Evolutionary conservation across 345 rosid species (phyloP).

Genomic region (Camelina neglecta): DNA sequence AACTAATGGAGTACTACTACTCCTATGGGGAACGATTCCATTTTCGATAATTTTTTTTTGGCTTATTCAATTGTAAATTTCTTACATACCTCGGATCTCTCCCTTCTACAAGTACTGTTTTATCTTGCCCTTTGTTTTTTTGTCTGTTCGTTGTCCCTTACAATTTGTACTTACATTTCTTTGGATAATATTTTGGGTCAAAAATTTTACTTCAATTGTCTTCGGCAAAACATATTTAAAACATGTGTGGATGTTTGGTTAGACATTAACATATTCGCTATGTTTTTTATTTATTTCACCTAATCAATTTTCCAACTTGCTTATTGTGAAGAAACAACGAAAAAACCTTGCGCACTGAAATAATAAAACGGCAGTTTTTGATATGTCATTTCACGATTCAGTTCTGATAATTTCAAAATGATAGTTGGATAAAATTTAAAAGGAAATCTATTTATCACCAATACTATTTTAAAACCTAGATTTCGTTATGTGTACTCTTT

Average conservation of each 20-base stretch:
- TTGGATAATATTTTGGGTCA: not conserved
- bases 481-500: no score
- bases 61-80: not conserved
- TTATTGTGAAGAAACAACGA: no score
- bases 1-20: not conserved
- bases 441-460: no score
- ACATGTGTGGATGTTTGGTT: not conserved
- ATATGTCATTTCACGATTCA: no score
- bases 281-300: no score
- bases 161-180: not conserved
- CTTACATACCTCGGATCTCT: slow-evolving; percentile 41
- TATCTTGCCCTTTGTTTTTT: not conserved
- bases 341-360: no score
- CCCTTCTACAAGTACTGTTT: slow-evolving; percentile 23
- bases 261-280: not conserved
- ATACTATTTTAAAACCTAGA: no score
- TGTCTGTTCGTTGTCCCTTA: slow-evolving; percentile 31
- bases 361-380: no score
- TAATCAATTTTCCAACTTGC: no score
- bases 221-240: not conserved
- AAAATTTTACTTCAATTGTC: not conserved
- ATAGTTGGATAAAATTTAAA: no score
- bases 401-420: no score
- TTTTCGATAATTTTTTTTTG: slow-evolving; percentile 3
- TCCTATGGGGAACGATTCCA: not conserved